Base-by-base conservation (phyloP, 441 rosid genomes). In the Adansonia grandidieri region DNA sequence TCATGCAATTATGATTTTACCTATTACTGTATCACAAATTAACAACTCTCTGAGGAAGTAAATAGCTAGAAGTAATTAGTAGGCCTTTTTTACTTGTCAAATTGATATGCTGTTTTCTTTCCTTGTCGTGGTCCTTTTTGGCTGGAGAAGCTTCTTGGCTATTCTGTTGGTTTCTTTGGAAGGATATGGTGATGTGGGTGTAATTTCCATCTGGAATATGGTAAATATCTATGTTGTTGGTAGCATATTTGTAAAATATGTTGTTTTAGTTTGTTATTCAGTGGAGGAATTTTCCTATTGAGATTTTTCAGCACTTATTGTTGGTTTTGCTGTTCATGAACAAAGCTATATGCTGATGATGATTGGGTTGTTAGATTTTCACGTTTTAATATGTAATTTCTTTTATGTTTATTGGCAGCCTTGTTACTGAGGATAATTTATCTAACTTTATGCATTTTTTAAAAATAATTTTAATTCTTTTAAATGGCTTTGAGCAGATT, bases 401-500 rank as follows among this genome's bases (percentile, higher is more conserved):
- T 37, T 63, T 78, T 32, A 7, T 14, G n/a, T 71, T 76, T 19
- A 20, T 48, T 9, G 47, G 17, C 73, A 20, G 6, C 10, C 17
- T 56, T 73, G 56, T 75, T 50, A 62, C 48, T 56, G 17, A 56
- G 40, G 48, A 51, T 32, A 47, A 71, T 51, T 71, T 71, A 48
- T 73, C 70, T 32, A 1, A n/a, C 9, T 75, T 42, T 8, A 14
- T 67, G 78, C 40, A 2, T 71, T 77, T 57, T 76, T 72, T 28
- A 13, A 44, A 11, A 37, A 37, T 32, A 28, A 14, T 8, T 54
- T 15, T 72, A 15, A 28, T 15, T 6, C 0, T 60, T 73, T 44
- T 44, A 6, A 37, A 9, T 19, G 45, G n/a, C 9, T 42, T 71
- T 78, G 85, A 44, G 79, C 97, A 96, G 99, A 96, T 86, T 94